Evolutionary conservation across 2,329 filamentous ascomycete species (phyloP).

Genomic region (Stachybotrys echinatus): DNA sequence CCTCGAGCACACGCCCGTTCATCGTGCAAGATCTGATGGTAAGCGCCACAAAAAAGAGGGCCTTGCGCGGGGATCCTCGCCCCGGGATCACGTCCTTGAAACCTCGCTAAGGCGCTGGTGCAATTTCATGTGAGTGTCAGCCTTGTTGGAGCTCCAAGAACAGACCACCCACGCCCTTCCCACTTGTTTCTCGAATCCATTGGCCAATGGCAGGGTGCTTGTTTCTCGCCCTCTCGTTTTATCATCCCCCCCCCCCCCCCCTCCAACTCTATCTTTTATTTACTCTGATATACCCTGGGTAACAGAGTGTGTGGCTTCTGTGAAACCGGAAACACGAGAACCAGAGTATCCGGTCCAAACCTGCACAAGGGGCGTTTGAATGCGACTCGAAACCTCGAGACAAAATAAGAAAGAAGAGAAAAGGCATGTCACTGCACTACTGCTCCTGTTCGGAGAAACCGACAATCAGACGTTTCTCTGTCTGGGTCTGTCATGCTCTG

Average conservation of each 20-base stretch:
- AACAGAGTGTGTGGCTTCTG: neutral
- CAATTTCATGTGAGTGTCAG: conserved; percentile 46
- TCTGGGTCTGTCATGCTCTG: neutral
- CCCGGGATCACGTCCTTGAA: conserved; percentile 33
- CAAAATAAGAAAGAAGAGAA: no score
- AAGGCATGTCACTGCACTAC: no score
- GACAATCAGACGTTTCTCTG: neutral
- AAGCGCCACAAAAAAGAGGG: neutral
- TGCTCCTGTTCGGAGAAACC: no score
- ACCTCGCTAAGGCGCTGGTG: conserved; percentile 42
- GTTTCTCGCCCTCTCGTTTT: neutral
- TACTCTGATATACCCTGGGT: neutral
- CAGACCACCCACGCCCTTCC: neutral
- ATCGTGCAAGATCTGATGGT: no score
- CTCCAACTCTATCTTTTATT: neutral
- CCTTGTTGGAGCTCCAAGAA: conserved; percentile 11
- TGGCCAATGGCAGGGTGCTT: neutral
- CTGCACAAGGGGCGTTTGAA: no score
- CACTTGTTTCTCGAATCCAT: neutral
- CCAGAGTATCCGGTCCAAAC: neutral
- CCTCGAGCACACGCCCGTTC: neutral
- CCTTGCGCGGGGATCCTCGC: neutral
- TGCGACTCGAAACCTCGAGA: no score
- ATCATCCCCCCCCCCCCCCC: neutral
- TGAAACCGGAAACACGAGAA: neutral